Conservation (phyloP, 129 eudicot species). For the sunflower (Helianthus annuus) region HanXRQr2.0-SUNRISE NC_035441.2:127552583-127553082, state of each 20-base stretch:
- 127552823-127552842: not conserved
- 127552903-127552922: constrained; percentile 2
- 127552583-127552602: constrained; percentile 5
- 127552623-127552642: not conserved
- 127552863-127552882: constrained; percentile 10
- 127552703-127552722: not conserved
- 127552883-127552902: constrained; percentile 8
- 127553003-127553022: not conserved
- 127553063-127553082: constrained; percentile 7
- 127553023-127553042: not conserved
- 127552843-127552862: constrained; percentile 11
- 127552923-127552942: constrained; percentile 10
- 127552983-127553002: not conserved
- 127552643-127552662: not conserved
- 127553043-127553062: constrained; percentile 1
- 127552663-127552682: not conserved
- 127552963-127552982: not conserved
- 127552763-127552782: not conserved
- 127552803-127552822: not conserved
- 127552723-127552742: not conserved
- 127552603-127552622: not conserved
- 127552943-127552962: constrained; percentile 6
- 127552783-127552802: constrained; percentile 3
- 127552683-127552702: not conserved
- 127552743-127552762: too few relatives aligned